Conservation (phyloP, 768 basidiomycete species). For the Mycena polygramma region DNA sequence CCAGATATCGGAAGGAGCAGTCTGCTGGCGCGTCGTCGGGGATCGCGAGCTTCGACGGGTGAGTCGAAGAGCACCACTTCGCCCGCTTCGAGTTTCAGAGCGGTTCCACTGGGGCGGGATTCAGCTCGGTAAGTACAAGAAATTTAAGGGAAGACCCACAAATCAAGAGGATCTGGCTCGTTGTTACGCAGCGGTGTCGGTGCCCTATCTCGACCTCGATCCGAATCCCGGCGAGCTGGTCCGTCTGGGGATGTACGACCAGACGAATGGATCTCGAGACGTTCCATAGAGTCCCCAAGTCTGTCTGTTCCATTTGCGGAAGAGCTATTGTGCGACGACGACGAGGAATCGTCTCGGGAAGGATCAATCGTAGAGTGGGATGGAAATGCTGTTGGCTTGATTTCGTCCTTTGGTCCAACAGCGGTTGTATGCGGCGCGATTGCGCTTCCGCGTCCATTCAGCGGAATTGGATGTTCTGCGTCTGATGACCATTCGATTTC, state of each 20-base stretch:
- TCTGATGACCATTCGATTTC: conserved; percentile 69
- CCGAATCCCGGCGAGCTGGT: conserved; percentile 35
- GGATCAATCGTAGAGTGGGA: conserved; percentile 30
- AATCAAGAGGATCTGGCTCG: conserved; percentile 53
- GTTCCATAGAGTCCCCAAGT: conserved; percentile 33
- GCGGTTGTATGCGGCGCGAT: conserved; percentile 43
- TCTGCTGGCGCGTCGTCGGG: conserved; percentile 69
- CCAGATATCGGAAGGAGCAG: conserved; percentile 64
- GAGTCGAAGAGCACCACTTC: conserved; percentile 67
- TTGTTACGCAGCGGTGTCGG: conserved; percentile 70
- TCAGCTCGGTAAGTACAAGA: neutral
- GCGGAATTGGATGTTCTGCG: conserved; percentile 46
- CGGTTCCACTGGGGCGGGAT: conserved; percentile 44
- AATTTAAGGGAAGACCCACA: conserved; percentile 52
- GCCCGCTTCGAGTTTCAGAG: conserved; percentile 54
- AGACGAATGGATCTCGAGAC: conserved; percentile 22
- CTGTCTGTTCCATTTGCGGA: conserved; percentile 22
- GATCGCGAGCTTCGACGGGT: conserved; percentile 65
- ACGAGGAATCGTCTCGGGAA: conserved; percentile 28
- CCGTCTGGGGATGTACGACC: conserved; percentile 35
- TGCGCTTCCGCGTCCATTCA: conserved; percentile 38
- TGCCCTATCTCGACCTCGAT: conserved; percentile 66
- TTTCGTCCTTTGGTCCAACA: conserved; percentile 61
- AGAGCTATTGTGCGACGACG: conserved; percentile 31
- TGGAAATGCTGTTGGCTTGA: conserved; percentile 32